Base-by-base conservation (phyloP, 345 rosid genomes). In the Eucalyptus sp. region DNA sequence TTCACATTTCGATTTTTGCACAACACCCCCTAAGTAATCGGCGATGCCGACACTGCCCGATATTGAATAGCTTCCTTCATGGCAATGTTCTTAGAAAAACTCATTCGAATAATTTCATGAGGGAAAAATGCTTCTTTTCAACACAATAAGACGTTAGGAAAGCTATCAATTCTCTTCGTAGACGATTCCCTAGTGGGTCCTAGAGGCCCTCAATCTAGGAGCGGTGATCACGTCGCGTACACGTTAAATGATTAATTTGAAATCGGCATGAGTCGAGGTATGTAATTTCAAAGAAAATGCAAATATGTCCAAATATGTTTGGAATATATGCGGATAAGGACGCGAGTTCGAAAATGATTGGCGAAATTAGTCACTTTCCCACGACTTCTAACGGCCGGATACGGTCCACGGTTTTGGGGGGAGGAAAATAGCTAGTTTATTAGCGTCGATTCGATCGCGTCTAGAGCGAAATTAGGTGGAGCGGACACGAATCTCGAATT, bases 41-140 rank as follows among this genome's bases (percentile, higher is more conserved):
- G 41, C 0, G 41, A 31, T 31, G 41, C 1, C 41, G 1, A 18
- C 41, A 5, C 6, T 15, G 12, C 41, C 6, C 0, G 4, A 66
- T 66, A 31, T 18, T 52, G 25, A 52, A 52, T 18, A 52, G 25
- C 58, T 52, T 52, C 10, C 4, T 52, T 52, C 10, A 52, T 1
- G 58, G 10, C 22, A 52, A 52, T 18, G 58, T 52, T 20, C 9
- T 52, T 18, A 52, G 58, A 7, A 52, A 52, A 52, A 18, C 58
- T 18, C 58, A 52, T 52, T 52, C 25, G 4, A 52, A 52, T 52
- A 20, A 18, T 52, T 52, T 7, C 10, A 52, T 18, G 25, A 52
- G 24, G 4, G 10, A 52, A 52, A 52, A 52, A 52, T 52, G 25
- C 0, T 52, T 52, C 4, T 52, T 18, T 20, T 52, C 10, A 18